Conservation (phyloP, 2,329 filamentous ascomycete species). For the Alternaria sp. region DNA sequence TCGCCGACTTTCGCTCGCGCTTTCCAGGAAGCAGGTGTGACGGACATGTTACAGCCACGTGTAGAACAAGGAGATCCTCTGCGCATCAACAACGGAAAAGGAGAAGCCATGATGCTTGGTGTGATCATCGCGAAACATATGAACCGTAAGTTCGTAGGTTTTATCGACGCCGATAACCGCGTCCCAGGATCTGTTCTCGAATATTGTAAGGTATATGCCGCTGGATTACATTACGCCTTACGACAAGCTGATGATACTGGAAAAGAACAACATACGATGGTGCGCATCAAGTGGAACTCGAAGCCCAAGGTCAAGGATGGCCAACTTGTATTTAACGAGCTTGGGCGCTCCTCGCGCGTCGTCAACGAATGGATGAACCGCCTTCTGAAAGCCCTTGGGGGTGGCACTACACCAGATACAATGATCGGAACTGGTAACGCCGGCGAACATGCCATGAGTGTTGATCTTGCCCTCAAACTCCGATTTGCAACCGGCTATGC, state of each 20-base stretch:
- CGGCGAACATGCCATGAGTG: conserved; percentile 29
- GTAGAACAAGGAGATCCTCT: background rate
- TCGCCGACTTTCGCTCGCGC: conserved; percentile 19
- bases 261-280: conserved; percentile 18
- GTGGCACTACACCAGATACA: background rate
- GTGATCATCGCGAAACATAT: conserved; percentile 19
- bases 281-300: conserved; percentile 31
- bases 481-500: conserved; percentile 27
- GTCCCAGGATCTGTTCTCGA: conserved; percentile 27
- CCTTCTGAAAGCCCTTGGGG: conserved; percentile 3
- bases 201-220: conserved; percentile 30
- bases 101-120: conserved; percentile 29
- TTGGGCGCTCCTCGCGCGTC: conserved; percentile 24
- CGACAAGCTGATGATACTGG: background rate
- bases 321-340: conserved; percentile 17
- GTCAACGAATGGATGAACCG: conserved; percentile 28
- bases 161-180: conserved; percentile 30
- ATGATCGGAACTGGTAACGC: conserved; percentile 24
- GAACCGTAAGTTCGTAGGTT: conserved; percentile 18
- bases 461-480: conserved; percentile 21
- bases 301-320: conserved; percentile 24
- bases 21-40: conserved; percentile 15
- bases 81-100: conserved; percentile 25
- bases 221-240: conserved; percentile 20
- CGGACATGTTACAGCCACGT: conserved; percentile 3